phyloP scores from a whole-genome alignment of 1,284 basidiomycete species.

The Fomitopsis palustris region DNA sequence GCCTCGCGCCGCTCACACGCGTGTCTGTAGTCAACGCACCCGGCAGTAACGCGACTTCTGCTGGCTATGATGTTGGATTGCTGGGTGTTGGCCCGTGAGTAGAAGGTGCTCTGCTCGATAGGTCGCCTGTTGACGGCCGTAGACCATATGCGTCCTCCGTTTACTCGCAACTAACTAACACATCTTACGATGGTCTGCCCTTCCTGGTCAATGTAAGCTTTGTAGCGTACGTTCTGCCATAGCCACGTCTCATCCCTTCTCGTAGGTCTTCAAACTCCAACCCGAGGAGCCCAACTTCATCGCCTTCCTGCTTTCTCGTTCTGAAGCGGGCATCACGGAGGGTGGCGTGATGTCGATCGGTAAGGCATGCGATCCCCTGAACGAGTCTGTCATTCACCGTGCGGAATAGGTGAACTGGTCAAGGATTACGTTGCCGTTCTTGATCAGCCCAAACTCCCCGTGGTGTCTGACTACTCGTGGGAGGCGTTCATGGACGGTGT shows the following conservation, averaged over 20 bases:
- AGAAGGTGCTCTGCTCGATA: background rate
- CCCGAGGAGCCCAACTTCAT: conserved; percentile 18
- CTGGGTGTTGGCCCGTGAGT: conserved; percentile 18
- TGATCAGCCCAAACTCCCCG: conserved; percentile 9
- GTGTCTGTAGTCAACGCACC: conserved; percentile 11
- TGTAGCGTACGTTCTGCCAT: background rate
- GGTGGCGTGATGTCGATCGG: conserved; percentile 24
- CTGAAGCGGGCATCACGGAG: conserved; percentile 14
- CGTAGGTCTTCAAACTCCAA: conserved; percentile 18
- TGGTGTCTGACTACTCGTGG: conserved; percentile 7
- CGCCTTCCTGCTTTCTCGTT: conserved; percentile 19
- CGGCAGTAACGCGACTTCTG: conserved; percentile 13
- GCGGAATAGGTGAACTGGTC: conserved; percentile 2
- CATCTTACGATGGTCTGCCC: conserved; percentile 9
- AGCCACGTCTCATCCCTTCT: background rate
- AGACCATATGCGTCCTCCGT: conserved; percentile 8
- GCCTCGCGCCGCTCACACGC: background rate
- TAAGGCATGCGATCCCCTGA: background rate
- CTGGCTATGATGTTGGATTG: conserved; percentile 10
- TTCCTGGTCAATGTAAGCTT: conserved; percentile 18
- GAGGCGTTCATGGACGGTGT: conserved; percentile 17
- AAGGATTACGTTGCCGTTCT: background rate
- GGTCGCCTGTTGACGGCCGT: background rate
- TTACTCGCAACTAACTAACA: background rate
- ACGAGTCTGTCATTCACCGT: background rate